Evolutionary conservation across 2,329 filamentous ascomycete genomes (phyloP), one percentile per base, ranked within the genome.

Genomic region (Basipetospora chlamydospora): DNA sequence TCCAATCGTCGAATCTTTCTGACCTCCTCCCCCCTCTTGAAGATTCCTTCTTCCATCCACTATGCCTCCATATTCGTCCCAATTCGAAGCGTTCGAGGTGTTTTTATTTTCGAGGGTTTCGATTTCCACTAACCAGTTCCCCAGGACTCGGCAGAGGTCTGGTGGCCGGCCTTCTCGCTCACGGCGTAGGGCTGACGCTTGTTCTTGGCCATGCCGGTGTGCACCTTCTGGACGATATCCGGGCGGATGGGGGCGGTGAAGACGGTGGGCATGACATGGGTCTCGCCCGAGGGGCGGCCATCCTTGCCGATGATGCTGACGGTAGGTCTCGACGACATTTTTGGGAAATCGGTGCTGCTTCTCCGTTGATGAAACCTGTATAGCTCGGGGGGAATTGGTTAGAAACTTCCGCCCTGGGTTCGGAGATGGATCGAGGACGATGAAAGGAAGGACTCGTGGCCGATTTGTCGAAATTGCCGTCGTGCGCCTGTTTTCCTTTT

Each of bases 191-290:
- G 87, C 59, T 98, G 90, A 65, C 90, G 82, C 80, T 93, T 95
- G 80, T 98, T 98, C 85, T 98, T 98, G 64, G 88, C 88, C 75
- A 98, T 92, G 59, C 90, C 90, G 58, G 85, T 93, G 80, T 98
- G 90, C 58, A 96, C 81, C 66, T 87, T 81, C 77, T 96, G 88
- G 62, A 98, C 90, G 63, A 98, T 94, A 70, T 98, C 90, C 58
- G 87, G 83, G 65, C 90, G 88, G 75, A 98, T 96, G 54, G 90
- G 90, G 55, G 83, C 77, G 66, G 77, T 77, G 82, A 98, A 98
- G 71, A 98, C 88, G 67, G 85, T 78, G 60, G 92, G 90, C 56
- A 96, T 79, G 63, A 90, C 76, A 67, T 87, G 77, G 60, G 87
- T 88, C 64, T 80, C 76, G 63, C 82, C 82, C 67, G 78, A 82